Base-by-base conservation (phyloP, 2,329 filamentous ascomycete species). In the Fusarium temperatum region DNA sequence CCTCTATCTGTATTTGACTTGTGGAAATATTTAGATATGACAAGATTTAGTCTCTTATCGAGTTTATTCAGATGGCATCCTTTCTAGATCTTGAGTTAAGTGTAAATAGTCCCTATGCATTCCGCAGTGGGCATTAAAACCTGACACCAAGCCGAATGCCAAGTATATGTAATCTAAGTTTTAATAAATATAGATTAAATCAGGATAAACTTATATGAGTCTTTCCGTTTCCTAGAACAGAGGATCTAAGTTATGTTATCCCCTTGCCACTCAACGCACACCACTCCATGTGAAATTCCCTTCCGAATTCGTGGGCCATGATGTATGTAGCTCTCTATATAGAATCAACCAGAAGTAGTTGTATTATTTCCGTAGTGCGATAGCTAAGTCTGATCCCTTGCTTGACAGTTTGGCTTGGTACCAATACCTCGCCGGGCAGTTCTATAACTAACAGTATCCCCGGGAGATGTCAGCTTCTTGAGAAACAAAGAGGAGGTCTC, bases 1-100 rank as follows among this genome's bases (percentile, higher is more conserved):
- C 5, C 22, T 35, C n/a, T 20, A 14, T 28, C 13, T 51, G 5
- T 14, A 1, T 0, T 24, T 14, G 6, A 7, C 5, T 35, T 10
- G 30, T 24, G 48, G 9, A 11, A 7, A 51, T 10, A 17, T 18
- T n/a, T 11, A n/a, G 22, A 32, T 17, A 32, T 7, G 11, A 0
- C 8, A 32, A 24, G 24, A 32, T 18, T 9, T 3, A 13, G 28
- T 9, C 5, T 51, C 12, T 18, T 13, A 3, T 24, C 6, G 12
- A n/a, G 22, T 35, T 32, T 51, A 0, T n/a, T 20, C 13, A 14
- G n/a, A 24, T 24, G 4, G 15, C 13, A 22, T n/a, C 15, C 9
- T 50, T 47, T 47, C 15, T 24, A 32, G 15, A 24, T 22, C 11
- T 24, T 13, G 26, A 28, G 4, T 20, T 14, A 1, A 24, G 24